Conservation (phyloP, 768 basidiomycete species). For the Cantharellus anzutake region DNA sequence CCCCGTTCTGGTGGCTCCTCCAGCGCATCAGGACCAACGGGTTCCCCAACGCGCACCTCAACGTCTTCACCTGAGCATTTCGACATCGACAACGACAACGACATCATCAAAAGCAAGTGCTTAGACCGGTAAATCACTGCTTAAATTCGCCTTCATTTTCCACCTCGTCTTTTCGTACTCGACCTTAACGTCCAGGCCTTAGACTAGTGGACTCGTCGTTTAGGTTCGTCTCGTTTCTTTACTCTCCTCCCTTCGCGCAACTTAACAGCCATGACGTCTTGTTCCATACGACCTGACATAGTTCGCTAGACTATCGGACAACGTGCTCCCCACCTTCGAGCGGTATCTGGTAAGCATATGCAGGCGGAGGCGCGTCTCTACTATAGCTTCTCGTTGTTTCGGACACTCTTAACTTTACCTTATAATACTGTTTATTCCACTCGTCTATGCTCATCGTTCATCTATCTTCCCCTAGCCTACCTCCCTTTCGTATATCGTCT, state of each 20-base stretch:
- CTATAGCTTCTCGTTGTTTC: not conserved
- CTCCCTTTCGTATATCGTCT: not conserved
- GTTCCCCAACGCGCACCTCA: constrained; percentile 1
- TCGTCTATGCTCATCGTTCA: not conserved
- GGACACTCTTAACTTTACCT: not conserved
- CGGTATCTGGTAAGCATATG: constrained; percentile 6
- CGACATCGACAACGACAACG: not conserved
- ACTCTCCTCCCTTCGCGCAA: constrained; percentile 2
- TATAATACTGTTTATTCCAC: not conserved
- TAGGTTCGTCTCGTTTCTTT: constrained; percentile 5
- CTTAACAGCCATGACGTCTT: constrained; percentile 1
- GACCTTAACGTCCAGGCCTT: constrained; percentile 6
- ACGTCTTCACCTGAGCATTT: not conserved
- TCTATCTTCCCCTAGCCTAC: not conserved
- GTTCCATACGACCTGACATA: not conserved
- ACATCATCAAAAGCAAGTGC: not conserved
- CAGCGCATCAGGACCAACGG: constrained; percentile 4
- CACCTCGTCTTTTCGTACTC: constrained; percentile 7
- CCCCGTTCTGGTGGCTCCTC: constrained; percentile 19
- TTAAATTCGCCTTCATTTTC: constrained; percentile 9
- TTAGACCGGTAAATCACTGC: not conserved
- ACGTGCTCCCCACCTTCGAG: not conserved
- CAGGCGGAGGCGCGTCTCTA: not conserved
- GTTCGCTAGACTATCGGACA: not conserved
- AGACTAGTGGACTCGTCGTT: not conserved